These are phyloP conservation scores for Millerozyma miso DNA, from an alignment of 805 yeast species.

Conservation along the genomic window DNA sequence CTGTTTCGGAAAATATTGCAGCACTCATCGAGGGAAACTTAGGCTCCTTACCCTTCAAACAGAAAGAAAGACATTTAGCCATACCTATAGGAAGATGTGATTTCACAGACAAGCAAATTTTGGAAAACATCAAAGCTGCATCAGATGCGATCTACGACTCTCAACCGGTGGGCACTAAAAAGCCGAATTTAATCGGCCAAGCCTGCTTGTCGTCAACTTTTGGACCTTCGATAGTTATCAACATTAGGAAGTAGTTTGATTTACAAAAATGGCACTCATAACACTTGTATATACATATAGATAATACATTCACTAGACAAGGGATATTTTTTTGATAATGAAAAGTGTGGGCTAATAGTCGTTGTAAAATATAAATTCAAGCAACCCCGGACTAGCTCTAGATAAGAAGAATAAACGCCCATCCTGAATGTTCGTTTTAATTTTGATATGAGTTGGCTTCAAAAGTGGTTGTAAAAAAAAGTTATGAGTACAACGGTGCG, in stretches of 20 bases:
- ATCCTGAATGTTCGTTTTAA: too few species aligned
- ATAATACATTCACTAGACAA: not conserved
- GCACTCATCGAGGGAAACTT: conserved; percentile 49
- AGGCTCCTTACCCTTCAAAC: conserved; percentile 77
- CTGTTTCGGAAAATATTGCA: conserved; percentile 67
- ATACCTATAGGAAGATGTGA: conserved; percentile 74
- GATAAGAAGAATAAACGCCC: too few species aligned
- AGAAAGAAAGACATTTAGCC: conserved; percentile 55
- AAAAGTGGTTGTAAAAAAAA: too few species aligned
- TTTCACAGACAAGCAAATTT: conserved; percentile 72
- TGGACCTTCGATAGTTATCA: conserved; percentile 76
- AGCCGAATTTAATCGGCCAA: conserved; percentile 66
- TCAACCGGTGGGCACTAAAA: conserved; percentile 56
- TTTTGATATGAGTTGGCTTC: too few species aligned
- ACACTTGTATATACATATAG: conserved; percentile 2
- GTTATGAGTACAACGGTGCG: too few species aligned
- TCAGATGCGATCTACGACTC: conserved; percentile 57
- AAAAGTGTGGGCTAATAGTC: too few species aligned
- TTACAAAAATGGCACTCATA: not conserved
- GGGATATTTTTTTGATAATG: too few species aligned
- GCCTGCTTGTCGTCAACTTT: conserved; percentile 64
- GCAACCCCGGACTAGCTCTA: too few species aligned
- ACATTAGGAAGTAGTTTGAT: conserved; percentile 19
- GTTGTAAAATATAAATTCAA: too few species aligned
- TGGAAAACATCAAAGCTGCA: conserved; percentile 66